phyloP scores from a whole-genome alignment of 2,329 filamentous ascomycete genomes.

The Fusarium zealandicum region DNA sequence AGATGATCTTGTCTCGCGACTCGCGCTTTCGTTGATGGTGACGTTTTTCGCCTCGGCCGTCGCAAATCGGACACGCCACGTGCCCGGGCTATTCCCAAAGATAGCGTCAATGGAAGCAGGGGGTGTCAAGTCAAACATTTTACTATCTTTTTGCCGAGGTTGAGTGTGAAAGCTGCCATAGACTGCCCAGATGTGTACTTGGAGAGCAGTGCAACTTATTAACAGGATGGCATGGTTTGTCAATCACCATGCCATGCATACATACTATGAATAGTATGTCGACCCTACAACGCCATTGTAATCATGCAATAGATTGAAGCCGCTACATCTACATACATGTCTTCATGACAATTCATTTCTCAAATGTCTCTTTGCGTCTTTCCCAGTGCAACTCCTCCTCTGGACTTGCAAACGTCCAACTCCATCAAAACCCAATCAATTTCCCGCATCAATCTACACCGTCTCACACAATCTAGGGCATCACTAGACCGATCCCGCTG shows the following conservation, averaged over 20 bases:
- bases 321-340: slow-evolving; percentile 11
- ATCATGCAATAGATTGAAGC: slow-evolving; percentile 7
- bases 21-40: slow-evolving; percentile 4
- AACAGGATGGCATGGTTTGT: too few species aligned
- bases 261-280: too few species aligned
- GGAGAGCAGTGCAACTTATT: too few species aligned
- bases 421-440: slow-evolving; percentile 1
- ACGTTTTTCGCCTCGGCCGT: slow-evolving; percentile 15
- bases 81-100: slow-evolving; percentile 9
- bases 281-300: too few species aligned
- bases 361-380: slow-evolving; percentile 2
- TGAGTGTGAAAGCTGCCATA: background rate
- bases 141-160: background rate
- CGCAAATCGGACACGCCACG: slow-evolving; percentile 9
- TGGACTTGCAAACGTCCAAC: background rate
- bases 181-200: too few species aligned
- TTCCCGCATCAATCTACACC: background rate
- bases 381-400: slow-evolving; percentile 2
- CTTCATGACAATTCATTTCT: slow-evolving; percentile 17
- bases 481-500: slow-evolving; percentile 89
- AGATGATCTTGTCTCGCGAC: slow-evolving; percentile 3
- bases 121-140: background rate
- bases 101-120: slow-evolving; percentile 4
- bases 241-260: too few species aligned
- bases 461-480: slow-evolving; percentile 53